Base-by-base conservation (phyloP, 441 rosid species). In the Bocquillonia castaneifolia region DNA sequence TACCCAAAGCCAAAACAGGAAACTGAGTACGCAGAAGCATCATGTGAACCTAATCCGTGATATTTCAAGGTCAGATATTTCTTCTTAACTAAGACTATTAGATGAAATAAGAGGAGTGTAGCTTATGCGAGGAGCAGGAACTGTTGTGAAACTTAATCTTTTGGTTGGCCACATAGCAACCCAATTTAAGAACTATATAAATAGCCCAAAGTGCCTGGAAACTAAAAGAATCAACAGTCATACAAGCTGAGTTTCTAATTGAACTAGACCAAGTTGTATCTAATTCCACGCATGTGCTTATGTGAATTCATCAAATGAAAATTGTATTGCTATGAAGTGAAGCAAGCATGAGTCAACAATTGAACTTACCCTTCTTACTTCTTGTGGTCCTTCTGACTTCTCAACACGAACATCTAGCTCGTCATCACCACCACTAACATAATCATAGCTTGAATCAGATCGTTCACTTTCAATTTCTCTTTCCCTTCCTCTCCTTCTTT, bases 321-420 rank as follows among this genome's bases (percentile, higher is more conserved):
- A 60, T 10, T 12, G 4, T 20, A 48, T 56, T 13, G 22, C 47
- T 67, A 56, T 18, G 50, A 70, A 57, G 12, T n/a, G 47, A 48
- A 62, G 60, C 62, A 67, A 37, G 15, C 51, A 23, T 48, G 47
- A 51, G 55, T 26, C 45, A 51, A 52, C 39, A 31, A 32, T 31
- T 31, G 44, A 61, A 63, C 86, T 84, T 82, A 94, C 97, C 87
- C 86, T 85, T 67, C 90, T 88, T 69, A 80, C 70, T 72, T 72
- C 80, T 72, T 80, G 79, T 59, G 55, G 75, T 31, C 53, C 40
- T 58, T 79, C 47, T 13, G 72, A 77, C 71, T 76, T 71, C 64
- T 73, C 72, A 32, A 40, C 70, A 71, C 62, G 34, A 61, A 62
- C 69, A 64, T 73, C 79, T 55, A 40, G 77, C 63, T 73, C 72